phyloP scores from a whole-genome alignment of 1,139 yeast genomes.

The Candida albicans region DNA sequence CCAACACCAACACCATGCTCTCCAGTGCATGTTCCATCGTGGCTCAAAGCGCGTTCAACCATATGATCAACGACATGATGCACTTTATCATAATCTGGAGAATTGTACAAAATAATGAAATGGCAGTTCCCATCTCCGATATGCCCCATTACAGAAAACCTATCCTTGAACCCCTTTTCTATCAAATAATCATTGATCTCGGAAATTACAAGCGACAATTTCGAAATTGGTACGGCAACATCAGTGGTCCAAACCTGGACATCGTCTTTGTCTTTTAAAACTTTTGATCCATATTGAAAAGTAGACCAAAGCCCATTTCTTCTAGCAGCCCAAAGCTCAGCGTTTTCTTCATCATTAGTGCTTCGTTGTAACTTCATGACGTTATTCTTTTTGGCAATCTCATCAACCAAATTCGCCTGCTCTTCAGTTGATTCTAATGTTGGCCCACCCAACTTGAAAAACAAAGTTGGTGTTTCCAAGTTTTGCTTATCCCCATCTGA shows the following conservation, averaged over 20 bases:
- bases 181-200: slow-evolving; percentile 52
- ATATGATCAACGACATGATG: slow-evolving; percentile 47
- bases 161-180: slow-evolving; percentile 35
- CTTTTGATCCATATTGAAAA: slow-evolving; percentile 57
- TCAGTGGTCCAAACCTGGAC: slow-evolving; percentile 85
- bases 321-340: slow-evolving; percentile 82
- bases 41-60: slow-evolving; percentile 47
- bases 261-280: slow-evolving; percentile 47
- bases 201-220: slow-evolving; percentile 45
- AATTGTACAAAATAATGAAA: slow-evolving; percentile 49
- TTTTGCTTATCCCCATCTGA: slow-evolving; percentile 24
- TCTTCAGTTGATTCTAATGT: slow-evolving; percentile 53
- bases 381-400: slow-evolving; percentile 52
- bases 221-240: slow-evolving; percentile 61
- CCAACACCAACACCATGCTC: slow-evolving; percentile 53
- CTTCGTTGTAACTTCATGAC: slow-evolving; percentile 61
- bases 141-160: slow-evolving; percentile 57
- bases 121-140: slow-evolving; percentile 69
- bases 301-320: slow-evolving; percentile 90
- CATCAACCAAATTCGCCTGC: slow-evolving; percentile 53
- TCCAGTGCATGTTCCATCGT: slow-evolving; percentile 49
- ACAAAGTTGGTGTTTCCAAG: slow-evolving; percentile 68
- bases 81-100: slow-evolving; percentile 37
- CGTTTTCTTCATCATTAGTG: slow-evolving; percentile 60
- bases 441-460: slow-evolving; percentile 71